A percentile compares a stretch with the other conserved stretches of the same genome.
Evolutionary conservation across 345 rosid genomes (phyloP).

Genomic region (Ceriops zippeliana): DNA sequence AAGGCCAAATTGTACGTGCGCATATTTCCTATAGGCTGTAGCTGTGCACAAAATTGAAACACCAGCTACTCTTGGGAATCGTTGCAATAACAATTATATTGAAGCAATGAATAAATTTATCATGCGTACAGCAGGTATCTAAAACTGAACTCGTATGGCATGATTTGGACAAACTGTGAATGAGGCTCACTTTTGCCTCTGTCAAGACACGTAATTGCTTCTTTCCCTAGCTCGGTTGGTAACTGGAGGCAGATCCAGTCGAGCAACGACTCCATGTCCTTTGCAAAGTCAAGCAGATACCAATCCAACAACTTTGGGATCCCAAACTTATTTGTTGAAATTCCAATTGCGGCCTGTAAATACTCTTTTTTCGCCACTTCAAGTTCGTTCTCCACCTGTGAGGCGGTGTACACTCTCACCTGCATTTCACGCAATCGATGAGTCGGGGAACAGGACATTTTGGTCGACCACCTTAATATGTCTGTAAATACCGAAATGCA

Average conservation of each 20-base stretch:
- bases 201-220: constrained; percentile 64
- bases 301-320: constrained; percentile 75
- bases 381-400: constrained; percentile 57
- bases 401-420: constrained; percentile 73
- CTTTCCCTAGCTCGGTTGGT: constrained; percentile 66
- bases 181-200: constrained; percentile 43
- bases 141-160: constrained; percentile 71
- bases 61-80: constrained; percentile 18
- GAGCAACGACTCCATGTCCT: constrained; percentile 69
- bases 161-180: constrained; percentile 47
- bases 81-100: constrained; percentile 8
- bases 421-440: constrained; percentile 22
- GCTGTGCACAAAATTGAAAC: constrained; percentile 31
- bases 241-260: constrained; percentile 87
- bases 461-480: background rate
- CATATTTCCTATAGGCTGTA: constrained; percentile 11
- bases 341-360: constrained; percentile 67
- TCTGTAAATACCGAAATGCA: no score
- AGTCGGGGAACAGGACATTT: constrained; percentile 17
- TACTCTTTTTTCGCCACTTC: constrained; percentile 74
- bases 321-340: constrained; percentile 48
- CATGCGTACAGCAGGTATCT: constrained; percentile 58
- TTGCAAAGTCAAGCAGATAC: constrained; percentile 82
- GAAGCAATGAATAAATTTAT: constrained; percentile 11
- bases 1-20: constrained; percentile 17